phyloP scores from a whole-genome alignment of 306 rosid genomes.

The Astragalus membranaceus region DNA sequence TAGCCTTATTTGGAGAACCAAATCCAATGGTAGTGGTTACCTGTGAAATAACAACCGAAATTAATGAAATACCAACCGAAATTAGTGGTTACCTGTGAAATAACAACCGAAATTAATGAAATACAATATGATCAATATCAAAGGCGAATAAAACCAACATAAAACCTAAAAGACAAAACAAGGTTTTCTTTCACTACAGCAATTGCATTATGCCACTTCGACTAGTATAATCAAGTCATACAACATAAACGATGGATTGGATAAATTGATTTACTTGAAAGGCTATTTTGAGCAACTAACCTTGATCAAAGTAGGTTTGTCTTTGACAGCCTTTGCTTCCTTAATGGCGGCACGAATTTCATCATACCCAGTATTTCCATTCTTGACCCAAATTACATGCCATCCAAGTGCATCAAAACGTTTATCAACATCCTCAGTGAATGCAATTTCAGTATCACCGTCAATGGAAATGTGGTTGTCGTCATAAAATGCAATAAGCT shows the following conservation, averaged over 20 bases:
- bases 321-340: conserved; percentile 94
- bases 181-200: background rate
- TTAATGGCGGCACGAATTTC: conserved; percentile 95
- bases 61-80: background rate
- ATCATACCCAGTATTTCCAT: conserved; percentile 95
- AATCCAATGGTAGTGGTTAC: conserved; percentile 96
- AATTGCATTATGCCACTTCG: background rate
- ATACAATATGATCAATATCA: background rate
- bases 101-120: background rate
- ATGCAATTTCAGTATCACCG: conserved; percentile 93
- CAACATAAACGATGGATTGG: background rate
- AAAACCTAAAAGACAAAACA: background rate
- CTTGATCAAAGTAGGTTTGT: conserved; percentile 95
- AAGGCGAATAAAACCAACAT: background rate
- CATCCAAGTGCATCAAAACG: conserved; percentile 98
- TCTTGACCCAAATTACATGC: conserved; percentile 98
- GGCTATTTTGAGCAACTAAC: conserved; percentile 35
- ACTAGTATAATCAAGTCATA: background rate
- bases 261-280: conserved; percentile 4
- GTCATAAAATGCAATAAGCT: conserved; percentile 87
- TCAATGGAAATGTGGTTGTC: conserved; percentile 98
- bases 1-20: conserved; percentile 99
- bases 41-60: conserved; percentile 31
- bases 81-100: conserved; percentile 76
- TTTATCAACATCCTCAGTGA: conserved; percentile 77